Conservation (phyloP, 176 grass and related monocot genomes). For the Eremochloa ophiuroides region DNA sequence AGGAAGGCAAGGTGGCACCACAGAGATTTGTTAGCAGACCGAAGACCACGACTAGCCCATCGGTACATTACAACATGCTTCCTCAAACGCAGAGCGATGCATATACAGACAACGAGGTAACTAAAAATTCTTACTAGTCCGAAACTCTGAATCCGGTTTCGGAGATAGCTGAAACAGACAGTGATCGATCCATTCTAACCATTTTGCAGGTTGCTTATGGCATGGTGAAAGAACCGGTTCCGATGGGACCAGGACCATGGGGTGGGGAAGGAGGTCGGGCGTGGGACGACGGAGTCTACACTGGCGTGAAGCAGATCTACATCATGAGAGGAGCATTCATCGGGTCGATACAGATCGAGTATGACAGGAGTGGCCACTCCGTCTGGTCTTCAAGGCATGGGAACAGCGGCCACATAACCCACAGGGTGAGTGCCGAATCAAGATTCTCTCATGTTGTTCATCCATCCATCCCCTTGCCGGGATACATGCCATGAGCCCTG, state of each 20-base stretch:
- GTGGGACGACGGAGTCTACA: constrained; percentile 95
- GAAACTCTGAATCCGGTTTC: neutral
- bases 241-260: constrained; percentile 85
- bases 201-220: constrained; percentile 49
- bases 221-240: constrained; percentile 75
- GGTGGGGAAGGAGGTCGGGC: constrained; percentile 77
- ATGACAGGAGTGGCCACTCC: constrained; percentile 66
- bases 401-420: constrained; percentile 56
- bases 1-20: constrained; percentile 52
- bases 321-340: constrained; percentile 65
- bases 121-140: neutral
- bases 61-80: constrained; percentile 34
- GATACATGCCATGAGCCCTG: neutral
- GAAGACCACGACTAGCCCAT: constrained; percentile 5
- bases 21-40: constrained; percentile 22
- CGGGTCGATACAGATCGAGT: constrained; percentile 89
- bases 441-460: neutral
- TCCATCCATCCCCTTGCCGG: neutral
- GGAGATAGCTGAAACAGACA: neutral
- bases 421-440: constrained; percentile 50
- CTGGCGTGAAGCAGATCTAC: constrained; percentile 73
- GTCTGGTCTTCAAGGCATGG: constrained; percentile 88
- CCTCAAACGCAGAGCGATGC: constrained; percentile 26
- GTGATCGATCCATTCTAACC: neutral
- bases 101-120: constrained; percentile 55